phyloP scores from a whole-genome alignment of 2,329 filamentous ascomycete genomes.

The Colletotrichum tropicale region DNA sequence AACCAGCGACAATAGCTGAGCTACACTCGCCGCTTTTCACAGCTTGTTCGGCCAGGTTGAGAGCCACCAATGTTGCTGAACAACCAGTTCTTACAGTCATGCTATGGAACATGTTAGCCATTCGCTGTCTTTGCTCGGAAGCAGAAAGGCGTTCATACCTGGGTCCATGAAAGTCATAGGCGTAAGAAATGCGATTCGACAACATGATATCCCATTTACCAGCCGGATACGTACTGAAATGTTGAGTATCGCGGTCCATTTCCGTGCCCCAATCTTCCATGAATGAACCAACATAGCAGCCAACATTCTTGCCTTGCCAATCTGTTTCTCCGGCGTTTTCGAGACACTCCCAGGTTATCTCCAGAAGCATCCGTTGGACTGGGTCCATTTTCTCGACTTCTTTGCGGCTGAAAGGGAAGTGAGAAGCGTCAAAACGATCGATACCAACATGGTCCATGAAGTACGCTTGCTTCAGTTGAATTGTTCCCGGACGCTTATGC shows the following conservation, averaged over 20 bases:
- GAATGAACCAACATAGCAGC: constrained; percentile 31
- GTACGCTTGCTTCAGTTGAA: background rate
- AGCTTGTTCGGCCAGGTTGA: constrained; percentile 35
- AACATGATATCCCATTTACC: constrained; percentile 24
- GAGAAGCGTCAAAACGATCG: background rate
- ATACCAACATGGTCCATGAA: background rate
- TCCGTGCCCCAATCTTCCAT: constrained; percentile 26
- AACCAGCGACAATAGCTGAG: constrained; percentile 33
- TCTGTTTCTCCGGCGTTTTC: constrained; percentile 29
- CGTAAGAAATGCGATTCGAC: constrained; percentile 25
- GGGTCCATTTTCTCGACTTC: constrained; percentile 27
- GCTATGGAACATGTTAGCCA: constrained; percentile 20
- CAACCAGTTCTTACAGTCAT: constrained; percentile 39
- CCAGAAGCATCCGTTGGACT: constrained; percentile 31
- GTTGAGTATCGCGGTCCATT: constrained; percentile 11
- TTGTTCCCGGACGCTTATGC: background rate
- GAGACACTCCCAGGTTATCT: constrained; percentile 34
- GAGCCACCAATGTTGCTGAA: constrained; percentile 31
- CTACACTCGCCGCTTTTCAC: constrained; percentile 29
- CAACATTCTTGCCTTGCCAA: constrained; percentile 28
- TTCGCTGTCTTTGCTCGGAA: background rate
- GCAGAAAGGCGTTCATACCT: background rate
- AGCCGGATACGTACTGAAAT: background rate
- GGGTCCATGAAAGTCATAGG: constrained; percentile 1
- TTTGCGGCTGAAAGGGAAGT: background rate